Evolutionary conservation across 164 flowering plant genomes (phyloP).

Genomic region (Kingdonia uniflora): DNA sequence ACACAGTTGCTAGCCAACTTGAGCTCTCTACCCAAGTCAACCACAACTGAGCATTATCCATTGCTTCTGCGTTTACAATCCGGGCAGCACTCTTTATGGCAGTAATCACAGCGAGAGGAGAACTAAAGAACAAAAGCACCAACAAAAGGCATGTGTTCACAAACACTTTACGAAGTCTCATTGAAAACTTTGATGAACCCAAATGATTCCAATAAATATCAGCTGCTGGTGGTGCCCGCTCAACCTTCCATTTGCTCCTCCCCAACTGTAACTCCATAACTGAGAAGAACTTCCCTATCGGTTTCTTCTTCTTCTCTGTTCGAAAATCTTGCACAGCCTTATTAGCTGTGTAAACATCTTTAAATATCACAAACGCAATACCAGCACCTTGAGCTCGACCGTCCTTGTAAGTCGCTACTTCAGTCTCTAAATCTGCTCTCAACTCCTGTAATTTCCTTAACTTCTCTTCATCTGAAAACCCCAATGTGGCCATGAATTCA

Average conservation of each 20-base stretch:
- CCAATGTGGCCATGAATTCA: constrained; percentile 28
- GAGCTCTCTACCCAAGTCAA: constrained; percentile 83
- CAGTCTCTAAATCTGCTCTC: constrained; percentile 66
- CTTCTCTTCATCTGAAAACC: constrained; percentile 72
- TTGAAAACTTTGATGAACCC: constrained; percentile 65
- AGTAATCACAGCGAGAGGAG: constrained; percentile 90
- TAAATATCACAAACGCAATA: constrained; percentile 90
- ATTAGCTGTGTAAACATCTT: constrained; percentile 84
- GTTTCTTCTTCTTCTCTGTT: constrained; percentile 57
- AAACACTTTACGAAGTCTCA: constrained; percentile 66
- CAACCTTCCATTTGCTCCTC: constrained; percentile 92
- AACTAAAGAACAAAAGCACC: constrained; percentile 84
- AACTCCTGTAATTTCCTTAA: constrained; percentile 62
- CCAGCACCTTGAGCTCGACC: constrained; percentile 91
- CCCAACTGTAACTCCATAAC: constrained; percentile 71
- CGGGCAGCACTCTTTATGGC: constrained; percentile 80
- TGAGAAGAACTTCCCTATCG: constrained; percentile 78
- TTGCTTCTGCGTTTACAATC: constrained; percentile 89
- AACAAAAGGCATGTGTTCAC: constrained; percentile 78
- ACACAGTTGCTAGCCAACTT: constrained; percentile 76
- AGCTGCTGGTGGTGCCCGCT: constrained; percentile 83
- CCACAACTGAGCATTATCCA: constrained; percentile 88
- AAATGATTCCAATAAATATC: constrained; percentile 96
- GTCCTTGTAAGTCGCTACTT: constrained; percentile 64
- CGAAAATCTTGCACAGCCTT: constrained; percentile 88